phyloP scores from a whole-genome alignment of 148 eudicot species.

The Bassia scoparia region DNA sequence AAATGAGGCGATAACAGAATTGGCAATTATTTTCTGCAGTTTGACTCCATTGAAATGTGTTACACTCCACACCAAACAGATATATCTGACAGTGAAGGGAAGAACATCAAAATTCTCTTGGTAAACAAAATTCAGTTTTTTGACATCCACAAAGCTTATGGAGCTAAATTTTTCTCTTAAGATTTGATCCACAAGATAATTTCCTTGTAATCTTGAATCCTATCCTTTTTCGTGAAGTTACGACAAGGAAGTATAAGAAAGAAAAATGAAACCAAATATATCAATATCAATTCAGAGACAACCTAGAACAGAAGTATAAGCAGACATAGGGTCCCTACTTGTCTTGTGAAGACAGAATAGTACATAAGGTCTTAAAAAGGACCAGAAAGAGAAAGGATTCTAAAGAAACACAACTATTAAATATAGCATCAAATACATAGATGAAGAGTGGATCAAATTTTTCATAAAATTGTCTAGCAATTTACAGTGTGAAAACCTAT shows the following conservation, averaged over 20 bases:
- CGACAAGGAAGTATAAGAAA: not conserved
- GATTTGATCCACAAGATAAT: constrained; percentile 1
- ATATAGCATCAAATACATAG: constrained; percentile 17
- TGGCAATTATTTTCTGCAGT: not conserved
- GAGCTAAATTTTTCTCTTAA: constrained; percentile 14
- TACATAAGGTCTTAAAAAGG: too few species aligned
- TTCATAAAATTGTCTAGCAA: constrained; percentile 5
- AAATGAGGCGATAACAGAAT: not conserved
- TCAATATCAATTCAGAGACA: constrained; percentile 15
- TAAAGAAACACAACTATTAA: constrained; percentile 15
- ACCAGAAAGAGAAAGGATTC: constrained; percentile 26
- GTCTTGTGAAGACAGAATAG: constrained; percentile 27
- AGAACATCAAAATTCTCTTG: constrained; percentile 4
- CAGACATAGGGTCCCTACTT: constrained; percentile 36
- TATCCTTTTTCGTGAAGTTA: not conserved
- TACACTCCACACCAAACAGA: constrained; percentile 8
- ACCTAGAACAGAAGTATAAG: constrained; percentile 26
- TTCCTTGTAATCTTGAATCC: not conserved
- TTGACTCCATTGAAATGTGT: not conserved
- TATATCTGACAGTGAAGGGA: not conserved
- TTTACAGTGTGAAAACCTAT: not conserved
- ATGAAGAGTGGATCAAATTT: constrained; percentile 14
- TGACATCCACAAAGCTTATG: constrained; percentile 20
- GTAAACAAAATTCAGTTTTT: constrained; percentile 6
- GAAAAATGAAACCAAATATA: not conserved